These are phyloP conservation scores for Botrytis sinoallii DNA, from an alignment of 2,329 filamentous ascomycete genomes.

Conservation along the genomic window DNA sequence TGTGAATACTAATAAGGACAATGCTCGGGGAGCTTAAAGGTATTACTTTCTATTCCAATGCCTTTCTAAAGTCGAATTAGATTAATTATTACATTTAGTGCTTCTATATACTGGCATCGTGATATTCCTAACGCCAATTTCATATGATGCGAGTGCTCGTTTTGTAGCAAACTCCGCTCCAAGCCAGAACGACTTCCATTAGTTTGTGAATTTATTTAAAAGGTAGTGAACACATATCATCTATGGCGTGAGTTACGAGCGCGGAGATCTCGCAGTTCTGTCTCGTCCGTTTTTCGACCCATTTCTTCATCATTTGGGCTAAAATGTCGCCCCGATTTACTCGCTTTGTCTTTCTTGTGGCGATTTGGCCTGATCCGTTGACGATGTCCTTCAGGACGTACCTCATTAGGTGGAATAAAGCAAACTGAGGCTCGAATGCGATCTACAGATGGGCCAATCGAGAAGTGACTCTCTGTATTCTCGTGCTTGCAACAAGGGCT, in stretches of 20 bases:
- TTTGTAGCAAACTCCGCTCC: background rate
- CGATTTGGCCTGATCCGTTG: background rate
- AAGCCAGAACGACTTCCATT: background rate
- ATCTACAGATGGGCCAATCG: slow-evolving; percentile 60
- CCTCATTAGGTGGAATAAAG: slow-evolving; percentile 20
- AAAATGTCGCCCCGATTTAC: background rate
- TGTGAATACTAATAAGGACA: background rate
- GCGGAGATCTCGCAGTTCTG: slow-evolving; percentile 18
- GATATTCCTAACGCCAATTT: background rate
- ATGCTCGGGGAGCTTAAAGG: background rate
- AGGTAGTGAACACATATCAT: background rate
- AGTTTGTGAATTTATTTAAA: background rate
- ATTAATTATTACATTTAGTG: slow-evolving; percentile 8
- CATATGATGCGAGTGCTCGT: background rate
- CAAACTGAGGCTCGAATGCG: slow-evolving; percentile 44
- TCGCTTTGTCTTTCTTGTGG: background rate
- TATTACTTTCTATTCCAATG: background rate
- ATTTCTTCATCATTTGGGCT: slow-evolving; percentile 8
- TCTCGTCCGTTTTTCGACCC: slow-evolving; percentile 14
- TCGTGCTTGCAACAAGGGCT: slow-evolving; percentile 74
- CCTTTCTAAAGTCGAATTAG: background rate
- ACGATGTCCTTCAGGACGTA: background rate
- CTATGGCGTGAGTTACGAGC: background rate
- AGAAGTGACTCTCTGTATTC: slow-evolving; percentile 63
- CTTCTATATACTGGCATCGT: slow-evolving; percentile 5